Evolutionary conservation across 208 protist genomes (phyloP), one percentile per base, ranked within the genome.

Genomic region (Leishmania gerbilli): DNA sequence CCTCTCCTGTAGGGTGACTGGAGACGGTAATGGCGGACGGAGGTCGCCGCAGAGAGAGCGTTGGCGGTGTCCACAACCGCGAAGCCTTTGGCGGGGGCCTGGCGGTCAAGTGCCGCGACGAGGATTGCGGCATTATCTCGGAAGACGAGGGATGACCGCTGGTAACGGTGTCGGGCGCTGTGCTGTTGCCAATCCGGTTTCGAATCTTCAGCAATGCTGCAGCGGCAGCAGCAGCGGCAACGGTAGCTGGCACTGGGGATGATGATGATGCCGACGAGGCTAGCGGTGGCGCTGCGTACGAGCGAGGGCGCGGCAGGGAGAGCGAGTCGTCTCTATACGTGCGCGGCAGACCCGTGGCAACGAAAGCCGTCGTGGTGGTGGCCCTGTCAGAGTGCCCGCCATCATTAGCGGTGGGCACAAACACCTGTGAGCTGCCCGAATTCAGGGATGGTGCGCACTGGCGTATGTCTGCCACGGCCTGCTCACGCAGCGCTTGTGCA

Each of bases 151-250:
- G 31, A 0, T 77, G 24, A 8, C 37, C 40, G 3, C 8, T 27
- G 34, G 56, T 37, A 67, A 11, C 74, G 34, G 24, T 47, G 53
- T 17, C 55, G 15, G 24, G 37, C n/a, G 74, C 53, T 24, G 40
- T n/a, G 21, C 40, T 17, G 74, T 31, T 68, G 56, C 40, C 21
- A 0, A 34, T 37, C 42, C 71, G 42, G 51, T 79, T 65, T n/a
- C 76, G 60, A 45, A 79, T 79, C 31, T 45, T 68, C 62, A 68
- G 60, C 24, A 79, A 68, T 42, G 76, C 64, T 13, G 76, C 76
- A 17, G 76, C 76, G 11, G 76, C 76, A 2, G 76, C 76, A 4
- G 76, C 76, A 31, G 76, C 76, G 11, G 76, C 76, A 42, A n/a
- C 75, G 31, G 58, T 60, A 47, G 75, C 34, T 27, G 71, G 49